These are phyloP conservation scores for Hypomontagnella monticulosa DNA, from an alignment of 495 filamentous ascomycete genomes.

Conservation along the genomic window DNA sequence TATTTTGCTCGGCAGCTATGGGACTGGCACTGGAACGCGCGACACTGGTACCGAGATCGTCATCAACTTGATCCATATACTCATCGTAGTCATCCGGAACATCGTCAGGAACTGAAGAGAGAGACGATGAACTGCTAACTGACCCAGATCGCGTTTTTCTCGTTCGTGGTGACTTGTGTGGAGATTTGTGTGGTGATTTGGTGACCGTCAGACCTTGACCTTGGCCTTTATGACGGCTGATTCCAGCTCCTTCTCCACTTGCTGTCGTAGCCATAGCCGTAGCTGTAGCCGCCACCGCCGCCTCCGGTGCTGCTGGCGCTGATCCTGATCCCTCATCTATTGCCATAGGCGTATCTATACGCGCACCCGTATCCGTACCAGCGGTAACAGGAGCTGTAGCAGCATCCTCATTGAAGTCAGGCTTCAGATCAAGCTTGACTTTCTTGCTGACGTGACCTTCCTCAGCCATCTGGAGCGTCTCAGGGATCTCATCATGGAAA, in stretches of 20 bases:
- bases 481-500: constrained; percentile 17
- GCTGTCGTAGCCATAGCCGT: too few relatives aligned
- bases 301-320: not conserved
- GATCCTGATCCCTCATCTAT: not conserved
- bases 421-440: constrained; percentile 41
- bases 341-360: too few relatives aligned
- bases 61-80: constrained; percentile 44
- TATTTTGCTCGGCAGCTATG: constrained; percentile 40
- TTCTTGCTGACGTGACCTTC: constrained; percentile 51
- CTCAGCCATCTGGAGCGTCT: constrained; percentile 15
- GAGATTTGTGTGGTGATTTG: constrained; percentile 28
- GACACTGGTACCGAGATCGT: constrained; percentile 27
- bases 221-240: constrained; percentile 20
- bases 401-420: not conserved
- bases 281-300: not conserved
- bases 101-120: constrained; percentile 54
- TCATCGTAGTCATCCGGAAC: constrained; percentile 44
- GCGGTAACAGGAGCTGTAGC: constrained; percentile 8
- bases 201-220: constrained; percentile 23
- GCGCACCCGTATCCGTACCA: constrained; percentile 19
- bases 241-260: too few relatives aligned
- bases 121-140: constrained; percentile 50
- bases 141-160: constrained; percentile 43
- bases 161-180: constrained; percentile 30
- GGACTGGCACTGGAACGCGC: constrained; percentile 17